Evolutionary conservation across 78 protist genomes (phyloP).

Genomic region (Acrasis kona): DNA sequence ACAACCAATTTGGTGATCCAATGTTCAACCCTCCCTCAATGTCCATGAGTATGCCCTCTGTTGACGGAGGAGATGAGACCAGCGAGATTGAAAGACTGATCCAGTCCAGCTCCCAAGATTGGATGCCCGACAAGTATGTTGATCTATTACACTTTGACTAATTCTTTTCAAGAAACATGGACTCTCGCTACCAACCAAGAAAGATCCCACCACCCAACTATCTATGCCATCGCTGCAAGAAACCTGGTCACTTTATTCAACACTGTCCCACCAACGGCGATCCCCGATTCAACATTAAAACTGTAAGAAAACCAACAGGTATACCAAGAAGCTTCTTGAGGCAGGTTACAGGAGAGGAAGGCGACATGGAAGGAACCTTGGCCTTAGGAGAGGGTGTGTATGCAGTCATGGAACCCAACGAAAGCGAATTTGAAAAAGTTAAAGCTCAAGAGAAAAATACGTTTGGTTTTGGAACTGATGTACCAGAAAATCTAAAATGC

Average conservation of each 20-base stretch:
- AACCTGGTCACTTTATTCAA: conserved; percentile 58
- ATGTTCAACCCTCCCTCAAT: neutral
- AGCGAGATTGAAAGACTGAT: neutral
- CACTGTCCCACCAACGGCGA: conserved; percentile 61
- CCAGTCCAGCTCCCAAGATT: neutral
- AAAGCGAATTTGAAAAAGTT: neutral
- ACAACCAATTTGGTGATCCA: too few species aligned
- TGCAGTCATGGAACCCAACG: neutral
- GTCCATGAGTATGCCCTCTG: neutral
- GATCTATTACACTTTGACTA: too few species aligned
- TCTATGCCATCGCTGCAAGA: conserved; percentile 51
- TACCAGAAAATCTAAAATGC: neutral
- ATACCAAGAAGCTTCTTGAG: conserved; percentile 5
- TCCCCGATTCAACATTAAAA: conserved; percentile 27
- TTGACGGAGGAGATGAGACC: neutral
- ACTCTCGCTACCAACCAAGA: neutral
- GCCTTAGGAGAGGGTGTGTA: neutral
- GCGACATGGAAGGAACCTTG: neutral
- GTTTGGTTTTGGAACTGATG: too few species aligned
- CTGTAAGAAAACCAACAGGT: conserved; percentile 31
- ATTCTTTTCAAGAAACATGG: too few species aligned
- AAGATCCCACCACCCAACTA: conserved; percentile 32
- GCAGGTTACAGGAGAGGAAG: neutral
- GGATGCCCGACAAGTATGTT: neutral
- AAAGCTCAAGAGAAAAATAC: neutral